Evolutionary conservation across 441 rosid species (phyloP).

Genomic region (Manihot esculenta): DNA sequence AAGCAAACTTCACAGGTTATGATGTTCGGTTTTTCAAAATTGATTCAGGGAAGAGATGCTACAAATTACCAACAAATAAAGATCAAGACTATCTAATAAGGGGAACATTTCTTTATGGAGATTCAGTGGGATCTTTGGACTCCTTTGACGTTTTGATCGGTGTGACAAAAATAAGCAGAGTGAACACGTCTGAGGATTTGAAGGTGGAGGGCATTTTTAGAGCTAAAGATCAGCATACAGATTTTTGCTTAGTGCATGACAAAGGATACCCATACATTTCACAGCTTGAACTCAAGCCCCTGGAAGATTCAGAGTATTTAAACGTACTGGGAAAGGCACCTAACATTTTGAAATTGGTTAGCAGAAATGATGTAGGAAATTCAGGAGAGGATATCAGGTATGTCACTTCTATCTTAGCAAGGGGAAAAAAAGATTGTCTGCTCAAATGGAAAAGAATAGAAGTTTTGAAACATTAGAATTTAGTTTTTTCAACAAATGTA

Average conservation of each 20-base stretch:
- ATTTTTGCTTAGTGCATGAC: constrained; percentile 48
- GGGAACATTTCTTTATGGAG: constrained; percentile 37
- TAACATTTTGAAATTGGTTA: constrained; percentile 42
- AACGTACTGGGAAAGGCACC: constrained; percentile 23
- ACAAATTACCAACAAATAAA: constrained; percentile 36
- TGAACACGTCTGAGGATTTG: constrained; percentile 31
- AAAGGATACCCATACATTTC: constrained; percentile 54
- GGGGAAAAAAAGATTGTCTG: background rate
- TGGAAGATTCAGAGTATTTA: constrained; percentile 39
- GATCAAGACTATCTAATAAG: constrained; percentile 49
- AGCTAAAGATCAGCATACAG: constrained; percentile 32
- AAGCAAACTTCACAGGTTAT: constrained; percentile 17
- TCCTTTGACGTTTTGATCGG: constrained; percentile 41
- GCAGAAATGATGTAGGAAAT: constrained; percentile 47
- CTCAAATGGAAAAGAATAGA: background rate
- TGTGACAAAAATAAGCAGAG: constrained; percentile 34
- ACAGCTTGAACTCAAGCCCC: constrained; percentile 51
- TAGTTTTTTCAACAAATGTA: too few relatives aligned
- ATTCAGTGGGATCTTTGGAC: constrained; percentile 13
- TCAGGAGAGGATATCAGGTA: constrained; percentile 42
- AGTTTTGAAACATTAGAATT: background rate
- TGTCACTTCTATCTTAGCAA: background rate
- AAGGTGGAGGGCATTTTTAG: constrained; percentile 51
- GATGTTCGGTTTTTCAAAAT: constrained; percentile 38
- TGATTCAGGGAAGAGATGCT: constrained; percentile 52